Evolutionary conservation across 257 asterid species (phyloP).

Genomic region (Linderniella brevidens): DNA sequence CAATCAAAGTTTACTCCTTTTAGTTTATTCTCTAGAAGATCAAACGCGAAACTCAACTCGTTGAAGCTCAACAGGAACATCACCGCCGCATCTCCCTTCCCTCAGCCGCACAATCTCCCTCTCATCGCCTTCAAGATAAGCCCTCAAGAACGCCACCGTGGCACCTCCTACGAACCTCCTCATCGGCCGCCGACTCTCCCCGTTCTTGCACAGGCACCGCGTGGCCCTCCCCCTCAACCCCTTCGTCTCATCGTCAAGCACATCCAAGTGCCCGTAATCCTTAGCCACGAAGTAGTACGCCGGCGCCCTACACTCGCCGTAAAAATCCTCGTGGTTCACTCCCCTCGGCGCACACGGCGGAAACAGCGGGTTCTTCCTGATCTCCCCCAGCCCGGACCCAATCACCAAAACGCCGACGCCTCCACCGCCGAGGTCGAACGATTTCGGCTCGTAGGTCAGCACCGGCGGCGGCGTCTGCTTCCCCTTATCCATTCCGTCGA

Average conservation of each 20-base stretch:
- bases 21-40: too few relatives aligned
- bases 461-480: slow-evolving; percentile 68
- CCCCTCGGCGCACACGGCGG: slow-evolving; percentile 86
- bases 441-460: slow-evolving; percentile 46
- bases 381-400: slow-evolving; percentile 74
- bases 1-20: too few relatives aligned
- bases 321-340: slow-evolving; percentile 72
- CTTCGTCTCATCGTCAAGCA: slow-evolving; percentile 63
- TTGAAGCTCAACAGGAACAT: slow-evolving; percentile 47
- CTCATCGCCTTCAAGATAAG: slow-evolving; percentile 34
- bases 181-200: slow-evolving; percentile 58
- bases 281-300: slow-evolving; percentile 54
- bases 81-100: slow-evolving; percentile 25
- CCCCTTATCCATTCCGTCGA: slow-evolving; percentile 57
- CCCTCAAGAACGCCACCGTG: slow-evolving; percentile 59
- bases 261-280: slow-evolving; percentile 75
- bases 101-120: slow-evolving; percentile 31
- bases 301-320: slow-evolving; percentile 43
- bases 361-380: slow-evolving; percentile 41
- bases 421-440: slow-evolving; percentile 35
- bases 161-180: slow-evolving; percentile 69
- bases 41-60: slow-evolving; percentile 27
- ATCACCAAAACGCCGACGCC: slow-evolving; percentile 29
- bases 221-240: slow-evolving; percentile 59
- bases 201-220: slow-evolving; percentile 67